Evolutionary conservation across 768 basidiomycete species (phyloP).

Genomic region (Hemileccinum rubropunctum): DNA sequence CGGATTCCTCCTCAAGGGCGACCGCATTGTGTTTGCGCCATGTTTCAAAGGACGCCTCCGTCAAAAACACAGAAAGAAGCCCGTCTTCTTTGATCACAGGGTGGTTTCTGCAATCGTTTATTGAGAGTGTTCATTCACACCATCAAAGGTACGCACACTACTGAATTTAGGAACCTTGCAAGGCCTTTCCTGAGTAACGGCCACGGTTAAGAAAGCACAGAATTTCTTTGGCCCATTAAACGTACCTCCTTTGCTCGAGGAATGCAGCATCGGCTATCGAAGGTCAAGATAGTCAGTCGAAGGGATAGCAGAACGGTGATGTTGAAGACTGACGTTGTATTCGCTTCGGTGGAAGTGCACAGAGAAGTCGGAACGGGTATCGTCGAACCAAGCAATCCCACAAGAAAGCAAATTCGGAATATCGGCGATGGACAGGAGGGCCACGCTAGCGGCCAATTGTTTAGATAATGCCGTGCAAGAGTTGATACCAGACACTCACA

Average conservation of each 20-base stretch:
- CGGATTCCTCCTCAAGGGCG: slow-evolving; percentile 85
- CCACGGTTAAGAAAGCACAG: background rate
- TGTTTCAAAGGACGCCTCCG: slow-evolving; percentile 77
- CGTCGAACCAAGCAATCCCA: slow-evolving; percentile 83
- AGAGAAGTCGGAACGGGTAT: slow-evolving; percentile 92
- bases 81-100: slow-evolving; percentile 89
- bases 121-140: background rate
- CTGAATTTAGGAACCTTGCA: slow-evolving; percentile 72
- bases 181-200: slow-evolving; percentile 63
- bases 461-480: slow-evolving; percentile 8
- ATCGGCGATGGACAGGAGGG: slow-evolving; percentile 74
- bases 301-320: background rate
- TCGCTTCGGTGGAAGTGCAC: slow-evolving; percentile 87
- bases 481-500: slow-evolving; percentile 44
- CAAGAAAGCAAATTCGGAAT: slow-evolving; percentile 90
- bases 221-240: background rate
- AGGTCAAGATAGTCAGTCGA: slow-evolving; percentile 5
- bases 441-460: slow-evolving; percentile 45
- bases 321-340: slow-evolving; percentile 66
- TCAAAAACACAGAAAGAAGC: slow-evolving; percentile 75
- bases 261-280: slow-evolving; percentile 80
- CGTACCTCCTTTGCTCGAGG: slow-evolving; percentile 82
- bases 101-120: slow-evolving; percentile 65
- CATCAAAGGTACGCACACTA: slow-evolving; percentile 51
- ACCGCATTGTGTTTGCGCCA: slow-evolving; percentile 82